A percentile compares a stretch with the other conserved stretches of the same genome.
phyloP scores from a whole-genome alignment of 768 basidiomycete genomes.

The Calocybe indica region DNA sequence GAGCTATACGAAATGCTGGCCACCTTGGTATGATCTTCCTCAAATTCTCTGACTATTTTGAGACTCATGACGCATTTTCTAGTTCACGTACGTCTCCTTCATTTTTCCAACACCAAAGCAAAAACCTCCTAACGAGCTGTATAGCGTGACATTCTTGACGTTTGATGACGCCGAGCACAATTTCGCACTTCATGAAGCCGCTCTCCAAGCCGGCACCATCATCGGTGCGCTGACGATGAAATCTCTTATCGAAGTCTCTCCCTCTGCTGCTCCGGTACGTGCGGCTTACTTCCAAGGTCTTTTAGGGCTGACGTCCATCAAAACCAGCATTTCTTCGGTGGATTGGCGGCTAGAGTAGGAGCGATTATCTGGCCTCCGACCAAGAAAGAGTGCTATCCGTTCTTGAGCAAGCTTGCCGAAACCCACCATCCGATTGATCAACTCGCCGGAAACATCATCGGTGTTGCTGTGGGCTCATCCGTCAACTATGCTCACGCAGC shows the following conservation, averaged over 20 bases:
- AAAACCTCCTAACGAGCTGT: background rate
- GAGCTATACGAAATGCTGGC: constrained; percentile 42
- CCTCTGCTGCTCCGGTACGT: constrained; percentile 21
- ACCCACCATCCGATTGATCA: constrained; percentile 34
- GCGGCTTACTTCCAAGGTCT: background rate
- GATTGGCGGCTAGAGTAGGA: constrained; percentile 17
- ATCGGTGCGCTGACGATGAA: constrained; percentile 27
- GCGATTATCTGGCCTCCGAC: constrained; percentile 20
- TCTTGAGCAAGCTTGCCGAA: constrained; percentile 30
- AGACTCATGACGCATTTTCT: background rate
- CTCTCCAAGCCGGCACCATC: constrained; percentile 21
- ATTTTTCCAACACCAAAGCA: background rate
- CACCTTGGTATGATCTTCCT: constrained; percentile 19
- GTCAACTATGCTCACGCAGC: constrained; percentile 43
- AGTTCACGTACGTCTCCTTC: constrained; percentile 9
- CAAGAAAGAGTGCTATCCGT: constrained; percentile 23
- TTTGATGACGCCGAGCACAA: constrained; percentile 25
- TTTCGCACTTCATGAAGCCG: constrained; percentile 23
- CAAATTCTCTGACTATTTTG: background rate
- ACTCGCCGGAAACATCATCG: constrained; percentile 37
- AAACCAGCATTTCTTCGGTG: constrained; percentile 21
- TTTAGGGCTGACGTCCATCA: background rate
- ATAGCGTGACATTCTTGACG: constrained; percentile 20
- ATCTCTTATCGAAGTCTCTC: constrained; percentile 18
- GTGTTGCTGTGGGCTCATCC: constrained; percentile 40